phyloP scores from a whole-genome alignment of 345 rosid genomes.

The Excoecaria agallocha region DNA sequence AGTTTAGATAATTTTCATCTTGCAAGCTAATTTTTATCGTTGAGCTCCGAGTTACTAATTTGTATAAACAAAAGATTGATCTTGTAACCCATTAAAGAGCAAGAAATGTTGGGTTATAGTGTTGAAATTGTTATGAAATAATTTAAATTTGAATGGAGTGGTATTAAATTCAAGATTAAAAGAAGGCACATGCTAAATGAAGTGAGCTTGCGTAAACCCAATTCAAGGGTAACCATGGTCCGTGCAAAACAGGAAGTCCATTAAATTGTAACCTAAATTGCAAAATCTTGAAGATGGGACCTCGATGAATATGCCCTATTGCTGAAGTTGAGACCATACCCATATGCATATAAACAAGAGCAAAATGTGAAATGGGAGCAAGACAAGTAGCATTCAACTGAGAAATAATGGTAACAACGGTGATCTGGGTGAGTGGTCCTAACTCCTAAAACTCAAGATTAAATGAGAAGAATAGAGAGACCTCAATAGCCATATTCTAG shows the following conservation, averaged over 20 bases:
- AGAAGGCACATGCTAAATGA: conserved; percentile 19
- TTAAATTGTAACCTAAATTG: conserved; percentile 1
- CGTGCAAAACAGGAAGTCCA: conserved; percentile 16
- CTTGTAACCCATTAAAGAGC: too few species aligned
- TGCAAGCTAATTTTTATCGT: too few species aligned
- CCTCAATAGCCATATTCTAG: not conserved
- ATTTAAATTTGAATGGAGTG: too few species aligned
- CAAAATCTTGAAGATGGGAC: conserved; percentile 3
- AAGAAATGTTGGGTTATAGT: too few species aligned
- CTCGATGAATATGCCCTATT: not conserved
- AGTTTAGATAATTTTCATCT: too few species aligned
- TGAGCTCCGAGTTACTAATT: too few species aligned
- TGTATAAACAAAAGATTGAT: too few species aligned
- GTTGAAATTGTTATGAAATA: too few species aligned
- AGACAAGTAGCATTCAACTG: conserved; percentile 24
- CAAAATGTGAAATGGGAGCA: conserved; percentile 10
- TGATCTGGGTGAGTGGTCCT: conserved; percentile 33
- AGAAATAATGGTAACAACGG: conserved; percentile 25
- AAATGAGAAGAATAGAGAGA: conserved; percentile 5
- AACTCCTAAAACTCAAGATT: not conserved
- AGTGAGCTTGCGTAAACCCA: not conserved
- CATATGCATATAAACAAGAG: not conserved
- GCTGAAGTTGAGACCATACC: not conserved
- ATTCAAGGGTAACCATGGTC: conserved; percentile 11
- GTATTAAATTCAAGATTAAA: not conserved